A percentile compares a stretch with the other conserved stretches of the same genome.
Evolutionary conservation across 1,284 basidiomycete genomes (phyloP).

Genomic region (Rhodotorula sp.): DNA sequence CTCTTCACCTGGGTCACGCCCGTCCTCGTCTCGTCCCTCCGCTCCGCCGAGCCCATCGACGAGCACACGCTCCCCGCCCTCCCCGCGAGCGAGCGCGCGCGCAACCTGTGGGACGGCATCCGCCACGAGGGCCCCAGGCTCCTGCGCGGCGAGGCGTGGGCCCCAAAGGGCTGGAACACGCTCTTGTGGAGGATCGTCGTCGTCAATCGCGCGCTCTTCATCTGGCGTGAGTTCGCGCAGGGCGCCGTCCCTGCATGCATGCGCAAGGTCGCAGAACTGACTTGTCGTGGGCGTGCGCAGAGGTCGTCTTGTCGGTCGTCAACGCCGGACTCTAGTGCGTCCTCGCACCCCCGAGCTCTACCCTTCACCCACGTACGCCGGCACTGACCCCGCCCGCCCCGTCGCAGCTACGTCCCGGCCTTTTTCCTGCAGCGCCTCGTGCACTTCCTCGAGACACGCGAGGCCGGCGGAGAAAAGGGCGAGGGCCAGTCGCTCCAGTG

Average conservation of each 20-base stretch:
- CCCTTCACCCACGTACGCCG: no score
- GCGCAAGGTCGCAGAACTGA: not conserved
- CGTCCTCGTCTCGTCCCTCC: constrained; percentile 19
- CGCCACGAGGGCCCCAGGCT: not conserved
- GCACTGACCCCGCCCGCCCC: not conserved
- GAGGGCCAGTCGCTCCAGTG: constrained; percentile 44
- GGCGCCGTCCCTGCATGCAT: not conserved
- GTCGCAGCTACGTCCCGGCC: constrained; percentile 64
- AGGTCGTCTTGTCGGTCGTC: constrained; percentile 62
- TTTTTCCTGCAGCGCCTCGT: constrained; percentile 72
- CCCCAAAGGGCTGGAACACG: constrained; percentile 35
- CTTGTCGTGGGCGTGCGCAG: constrained; percentile 49
- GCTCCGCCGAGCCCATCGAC: constrained; percentile 25
- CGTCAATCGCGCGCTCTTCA: constrained; percentile 50
- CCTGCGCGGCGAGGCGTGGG: constrained; percentile 11
- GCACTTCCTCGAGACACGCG: constrained; percentile 64
- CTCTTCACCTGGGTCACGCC: constrained; percentile 44
- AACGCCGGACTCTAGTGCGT: constrained; percentile 57
- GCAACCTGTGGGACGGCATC: constrained; percentile 33
- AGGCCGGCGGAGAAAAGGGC: not conserved
- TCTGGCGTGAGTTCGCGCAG: constrained; percentile 8
- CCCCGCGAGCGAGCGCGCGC: constrained; percentile 34
- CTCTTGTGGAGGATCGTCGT: constrained; percentile 50
- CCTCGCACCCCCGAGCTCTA: not conserved
- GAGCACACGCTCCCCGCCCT: constrained; percentile 40